Percentiles rank a stretch among this genome's conserved stretches.
Evolutionary conservation across 305 asterid genomes (phyloP).

Genomic region (Rubia peregrina): DNA sequence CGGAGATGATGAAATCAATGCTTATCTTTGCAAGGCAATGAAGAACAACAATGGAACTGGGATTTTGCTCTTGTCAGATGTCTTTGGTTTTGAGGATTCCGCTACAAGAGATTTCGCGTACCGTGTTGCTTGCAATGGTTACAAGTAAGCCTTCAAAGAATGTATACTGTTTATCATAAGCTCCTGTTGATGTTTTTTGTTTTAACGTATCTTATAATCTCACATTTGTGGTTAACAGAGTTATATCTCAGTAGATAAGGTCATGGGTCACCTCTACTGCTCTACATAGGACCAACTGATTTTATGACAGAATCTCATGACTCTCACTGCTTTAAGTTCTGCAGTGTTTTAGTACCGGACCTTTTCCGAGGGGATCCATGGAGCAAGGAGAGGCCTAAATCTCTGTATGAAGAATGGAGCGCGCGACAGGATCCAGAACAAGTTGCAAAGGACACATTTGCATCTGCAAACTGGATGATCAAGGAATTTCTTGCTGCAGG

Average conservation of each 20-base stretch:
- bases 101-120: constrained; percentile 74
- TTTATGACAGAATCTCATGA: not conserved
- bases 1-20: constrained; percentile 37
- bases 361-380: constrained; percentile 69
- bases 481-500: constrained; percentile 58
- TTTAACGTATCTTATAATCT: too few relatives aligned
- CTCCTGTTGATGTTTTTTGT: not conserved
- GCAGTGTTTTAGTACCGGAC: constrained; percentile 79
- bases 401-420: constrained; percentile 46
- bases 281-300: too few relatives aligned
- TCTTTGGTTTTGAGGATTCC: constrained; percentile 66
- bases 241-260: too few relatives aligned
- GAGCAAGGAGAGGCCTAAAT: constrained; percentile 44
- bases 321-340: constrained; percentile 16
- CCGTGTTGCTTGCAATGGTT: constrained; percentile 77
- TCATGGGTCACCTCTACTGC: too few relatives aligned
- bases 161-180: not conserved
- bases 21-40: constrained; percentile 58
- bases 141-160: constrained; percentile 43
- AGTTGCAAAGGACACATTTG: constrained; percentile 33
- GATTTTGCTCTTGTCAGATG: constrained; percentile 66
- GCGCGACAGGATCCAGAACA: constrained; percentile 29
- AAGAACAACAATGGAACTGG: constrained; percentile 81
- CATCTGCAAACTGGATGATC: constrained; percentile 61
- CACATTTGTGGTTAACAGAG: too few relatives aligned